These are phyloP conservation scores for Elaeis guineensis DNA, from an alignment of 176 grass and related monocot species.

Conservation along the genomic window DNA sequence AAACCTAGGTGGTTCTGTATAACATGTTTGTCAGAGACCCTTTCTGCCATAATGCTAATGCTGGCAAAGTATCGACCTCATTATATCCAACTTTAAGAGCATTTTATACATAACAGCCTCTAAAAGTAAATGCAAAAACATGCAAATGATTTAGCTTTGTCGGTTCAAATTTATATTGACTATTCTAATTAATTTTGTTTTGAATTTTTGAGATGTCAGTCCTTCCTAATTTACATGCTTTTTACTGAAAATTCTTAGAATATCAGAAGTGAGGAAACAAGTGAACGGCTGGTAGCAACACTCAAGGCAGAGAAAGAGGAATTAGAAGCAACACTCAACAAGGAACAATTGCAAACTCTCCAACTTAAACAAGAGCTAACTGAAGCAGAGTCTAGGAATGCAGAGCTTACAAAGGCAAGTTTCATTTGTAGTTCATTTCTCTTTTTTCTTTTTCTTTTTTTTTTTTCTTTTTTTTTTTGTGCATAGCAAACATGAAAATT, in stretches of 20 bases:
- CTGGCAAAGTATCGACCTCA: too few species aligned
- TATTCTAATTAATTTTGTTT: too few species aligned
- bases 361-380: conserved; percentile 83
- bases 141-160: too few species aligned
- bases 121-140: too few species aligned
- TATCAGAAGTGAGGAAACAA: conserved; percentile 54
- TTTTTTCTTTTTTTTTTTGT: conserved; percentile 13
- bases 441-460: conserved; percentile 10
- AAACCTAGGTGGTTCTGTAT: too few species aligned
- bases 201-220: too few species aligned
- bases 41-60: too few species aligned
- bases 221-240: conserved; percentile 2
- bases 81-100: too few species aligned
- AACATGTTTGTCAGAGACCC: too few species aligned
- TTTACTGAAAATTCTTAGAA: conserved; percentile 39
- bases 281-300: conserved; percentile 41
- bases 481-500: neutral
- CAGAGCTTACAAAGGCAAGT: conserved; percentile 71
- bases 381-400: conserved; percentile 75
- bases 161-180: too few species aligned
- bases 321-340: conserved; percentile 62
- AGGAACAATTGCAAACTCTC: conserved; percentile 61
- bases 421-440: neutral
- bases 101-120: too few species aligned
- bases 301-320: conserved; percentile 86